A percentile compares a stretch with the other conserved stretches of the same genome.
Conservation (phyloP, 176 grass and related monocot species). For the Eleusine indica region DNA sequence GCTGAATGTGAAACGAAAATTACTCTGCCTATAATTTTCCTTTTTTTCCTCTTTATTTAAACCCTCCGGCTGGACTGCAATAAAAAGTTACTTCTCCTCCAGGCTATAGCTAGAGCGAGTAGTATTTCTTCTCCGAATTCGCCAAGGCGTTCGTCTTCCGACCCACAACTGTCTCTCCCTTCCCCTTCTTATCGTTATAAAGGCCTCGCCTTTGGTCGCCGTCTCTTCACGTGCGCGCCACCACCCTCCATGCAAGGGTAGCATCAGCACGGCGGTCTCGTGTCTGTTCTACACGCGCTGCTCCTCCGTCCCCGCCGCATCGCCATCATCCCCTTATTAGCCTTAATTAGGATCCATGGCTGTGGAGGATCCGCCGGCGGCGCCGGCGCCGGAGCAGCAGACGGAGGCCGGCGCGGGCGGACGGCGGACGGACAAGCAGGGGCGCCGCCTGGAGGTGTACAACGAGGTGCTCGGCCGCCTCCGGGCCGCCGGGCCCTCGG, state of each 20-base stretch:
- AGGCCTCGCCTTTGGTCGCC: conserved; percentile 49
- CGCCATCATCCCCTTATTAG: no score
- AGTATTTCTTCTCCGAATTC: background rate
- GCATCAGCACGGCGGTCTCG: conserved; percentile 27
- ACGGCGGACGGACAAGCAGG: conserved; percentile 20
- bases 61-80: background rate
- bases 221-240: conserved; percentile 52
- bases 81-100: background rate
- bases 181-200: conserved; percentile 22
- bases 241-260: conserved; percentile 48
- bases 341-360: conserved; percentile 43
- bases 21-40: background rate
- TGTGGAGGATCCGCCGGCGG: conserved; percentile 39
- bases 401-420: conserved; percentile 28
- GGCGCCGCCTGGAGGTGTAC: conserved; percentile 68
- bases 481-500: conserved; percentile 1
- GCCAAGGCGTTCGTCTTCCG: background rate
- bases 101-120: background rate
- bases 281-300: background rate
- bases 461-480: conserved; percentile 63
- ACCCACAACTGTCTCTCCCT: background rate
- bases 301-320: no score
- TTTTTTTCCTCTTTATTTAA: no score
- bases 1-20: background rate
- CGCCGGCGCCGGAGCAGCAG: background rate